Base-by-base conservation (phyloP, 1,139 yeast species). In the Pneumocystis sp. region DNA sequence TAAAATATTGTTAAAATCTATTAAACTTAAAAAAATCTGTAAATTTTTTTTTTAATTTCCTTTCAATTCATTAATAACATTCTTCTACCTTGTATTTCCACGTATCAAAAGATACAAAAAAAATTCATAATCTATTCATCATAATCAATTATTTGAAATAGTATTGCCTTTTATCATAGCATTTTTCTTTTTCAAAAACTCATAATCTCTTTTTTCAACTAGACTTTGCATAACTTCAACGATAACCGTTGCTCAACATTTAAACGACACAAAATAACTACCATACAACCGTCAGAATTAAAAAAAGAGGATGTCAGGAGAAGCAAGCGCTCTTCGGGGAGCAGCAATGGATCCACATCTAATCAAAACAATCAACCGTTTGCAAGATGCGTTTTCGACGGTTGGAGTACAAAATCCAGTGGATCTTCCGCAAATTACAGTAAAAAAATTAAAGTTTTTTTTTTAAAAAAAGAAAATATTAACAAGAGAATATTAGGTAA, bases 371-470 rank as follows among this genome's bases (percentile, higher is more conserved):
- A 95, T 93, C 77, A 93, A 93, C 80, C 89, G 89, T 76, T 81
- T 89, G 69, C 96, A 89, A 76, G 98, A 72, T 74, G 98, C 97
- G 7, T 81, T 91, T 74, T 96, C 97, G 5, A 95, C 97, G 25
- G 79, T 93, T 67, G 96, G 97, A 63, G 73, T 74, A 15, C 70
- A 76, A 19, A 76, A 78, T 68, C 76, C 79, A 34, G 77, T 79
- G 57, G 98, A 93, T 77, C 81, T 91, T 72, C 97, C 97, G 35
- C 97, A 91, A 76, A 91, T 91, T 73, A 90, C 97, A 3, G 97
- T 91, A 21, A 42, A 45, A 40, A 7, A n/a, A 50, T 45, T 12
- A 31, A 56, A 5, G 10, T 19, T 25, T 25, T 61, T 39, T 35
- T n/a, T 40, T 39, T 42, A n/a, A 61, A 64, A 60, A 42, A 15